Conservation (phyloP, 768 basidiomycete species). For the Kwoniella newhampshirensis region DNA sequence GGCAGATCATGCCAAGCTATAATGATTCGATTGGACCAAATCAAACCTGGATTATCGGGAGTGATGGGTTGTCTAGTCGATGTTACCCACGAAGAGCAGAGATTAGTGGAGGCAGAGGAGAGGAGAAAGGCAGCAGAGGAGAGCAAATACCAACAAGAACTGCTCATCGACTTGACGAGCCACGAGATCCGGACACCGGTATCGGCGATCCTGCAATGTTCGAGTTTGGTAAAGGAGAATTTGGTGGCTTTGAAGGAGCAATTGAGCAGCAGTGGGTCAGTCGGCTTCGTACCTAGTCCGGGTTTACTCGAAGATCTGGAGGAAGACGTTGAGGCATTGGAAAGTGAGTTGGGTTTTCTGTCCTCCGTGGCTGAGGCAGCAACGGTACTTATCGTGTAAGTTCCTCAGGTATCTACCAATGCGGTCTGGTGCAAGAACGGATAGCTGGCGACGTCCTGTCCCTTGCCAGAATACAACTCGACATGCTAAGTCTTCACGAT, state of each 20-base stretch:
- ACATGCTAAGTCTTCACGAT: slow-evolving; percentile 48
- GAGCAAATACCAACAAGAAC: slow-evolving; percentile 50
- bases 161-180: slow-evolving; percentile 52
- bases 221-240: slow-evolving; percentile 47
- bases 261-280: slow-evolving; percentile 18
- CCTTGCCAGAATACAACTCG: slow-evolving; percentile 43
- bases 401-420: slow-evolving; percentile 34
- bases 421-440: slow-evolving; percentile 46
- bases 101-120: slow-evolving; percentile 41
- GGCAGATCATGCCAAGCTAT: slow-evolving; percentile 30
- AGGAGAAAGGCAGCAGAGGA: slow-evolving; percentile 46
- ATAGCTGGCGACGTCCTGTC: slow-evolving; percentile 52
- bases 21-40: slow-evolving; percentile 41
- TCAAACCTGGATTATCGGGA: slow-evolving; percentile 31
- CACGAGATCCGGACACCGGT: slow-evolving; percentile 54
- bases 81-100: slow-evolving; percentile 43
- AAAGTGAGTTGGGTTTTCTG: slow-evolving; percentile 33
- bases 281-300: slow-evolving; percentile 33
- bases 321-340: slow-evolving; percentile 52
- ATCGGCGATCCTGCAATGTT: slow-evolving; percentile 52
- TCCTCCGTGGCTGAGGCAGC: not conserved
- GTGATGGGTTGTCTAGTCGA: slow-evolving; percentile 46
- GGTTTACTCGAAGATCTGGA: slow-evolving; percentile 44
- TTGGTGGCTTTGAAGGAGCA: slow-evolving; percentile 35
- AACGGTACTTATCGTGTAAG: not conserved